These are phyloP conservation scores for Candida schatavii DNA, from an alignment of 805 yeast genomes.

Conservation along the genomic window DNA sequence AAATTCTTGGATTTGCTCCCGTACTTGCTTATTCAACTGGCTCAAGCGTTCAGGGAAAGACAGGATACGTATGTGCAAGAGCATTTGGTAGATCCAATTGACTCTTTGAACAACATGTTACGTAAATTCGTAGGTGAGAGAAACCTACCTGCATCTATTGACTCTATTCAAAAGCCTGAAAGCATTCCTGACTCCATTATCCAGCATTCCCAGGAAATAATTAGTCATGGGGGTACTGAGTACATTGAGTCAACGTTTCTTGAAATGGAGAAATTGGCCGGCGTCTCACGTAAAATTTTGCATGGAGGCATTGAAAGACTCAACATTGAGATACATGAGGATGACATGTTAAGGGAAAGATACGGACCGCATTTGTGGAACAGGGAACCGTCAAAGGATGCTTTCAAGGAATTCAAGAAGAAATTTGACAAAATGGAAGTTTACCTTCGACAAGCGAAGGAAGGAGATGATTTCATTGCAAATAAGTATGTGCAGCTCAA, in stretches of 20 bases:
- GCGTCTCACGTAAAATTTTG: constrained; percentile 40
- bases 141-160: constrained; percentile 62
- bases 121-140: constrained; percentile 43
- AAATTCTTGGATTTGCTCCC: constrained; percentile 70
- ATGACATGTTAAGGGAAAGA: constrained; percentile 45
- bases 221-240: constrained; percentile 49
- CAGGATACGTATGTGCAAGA: constrained; percentile 53
- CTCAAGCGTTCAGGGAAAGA: constrained; percentile 67
- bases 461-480: constrained; percentile 57
- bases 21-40: constrained; percentile 57
- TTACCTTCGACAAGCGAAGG: constrained; percentile 54
- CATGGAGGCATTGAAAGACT: constrained; percentile 47
- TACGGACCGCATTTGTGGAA: constrained; percentile 58
- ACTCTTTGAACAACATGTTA: constrained; percentile 44
- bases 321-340: constrained; percentile 52
- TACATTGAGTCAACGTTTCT: constrained; percentile 39
- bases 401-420: constrained; percentile 36
- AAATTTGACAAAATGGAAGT: constrained; percentile 44
- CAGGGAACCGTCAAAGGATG: constrained; percentile 44
- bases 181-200: constrained; percentile 56
- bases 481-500: constrained; percentile 48
- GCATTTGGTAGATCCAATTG: constrained; percentile 44
- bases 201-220: constrained; percentile 53
- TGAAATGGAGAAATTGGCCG: constrained; percentile 45
- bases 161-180: constrained; percentile 56